Conservation (phyloP, 768 basidiomycete genomes). For the Cubamyces lactineus region DNA sequence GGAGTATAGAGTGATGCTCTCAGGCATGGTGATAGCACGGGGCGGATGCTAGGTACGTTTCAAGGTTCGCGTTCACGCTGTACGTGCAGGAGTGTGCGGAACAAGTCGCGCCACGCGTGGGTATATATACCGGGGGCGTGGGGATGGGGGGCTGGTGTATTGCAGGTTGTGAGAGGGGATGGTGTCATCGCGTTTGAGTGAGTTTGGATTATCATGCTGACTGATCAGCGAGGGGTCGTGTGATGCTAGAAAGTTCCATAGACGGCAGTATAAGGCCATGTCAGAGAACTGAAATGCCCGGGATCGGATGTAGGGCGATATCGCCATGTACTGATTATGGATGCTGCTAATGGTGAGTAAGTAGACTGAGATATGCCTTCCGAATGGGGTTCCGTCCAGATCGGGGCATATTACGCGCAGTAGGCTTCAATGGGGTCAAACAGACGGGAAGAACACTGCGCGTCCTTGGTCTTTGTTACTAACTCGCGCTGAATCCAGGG, state of each 20-base stretch:
- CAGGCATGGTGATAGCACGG: constrained; percentile 14
- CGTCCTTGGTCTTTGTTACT: no score
- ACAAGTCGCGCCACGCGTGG: background rate
- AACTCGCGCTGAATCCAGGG: no score
- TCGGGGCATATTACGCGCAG: no score
- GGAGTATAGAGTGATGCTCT: constrained; percentile 25
- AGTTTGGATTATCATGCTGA: background rate
- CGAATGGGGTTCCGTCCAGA: no score
- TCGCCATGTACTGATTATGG: no score
- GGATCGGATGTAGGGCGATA: no score
- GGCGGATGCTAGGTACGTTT: background rate
- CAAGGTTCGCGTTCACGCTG: no score
- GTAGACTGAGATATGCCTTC: no score
- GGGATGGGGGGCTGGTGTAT: background rate
- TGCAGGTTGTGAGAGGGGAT: background rate
- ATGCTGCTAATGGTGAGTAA: no score
- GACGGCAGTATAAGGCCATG: no score
- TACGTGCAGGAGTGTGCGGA: background rate
- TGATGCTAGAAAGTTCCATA: background rate
- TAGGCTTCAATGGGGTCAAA: no score
- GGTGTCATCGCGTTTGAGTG: background rate
- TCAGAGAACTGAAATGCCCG: background rate
- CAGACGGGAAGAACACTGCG: no score
- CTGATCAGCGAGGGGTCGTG: background rate
- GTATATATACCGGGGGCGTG: background rate